phyloP scores from a whole-genome alignment of 495 filamentous ascomycete species.

The Penicillium paradoxum region DNA sequence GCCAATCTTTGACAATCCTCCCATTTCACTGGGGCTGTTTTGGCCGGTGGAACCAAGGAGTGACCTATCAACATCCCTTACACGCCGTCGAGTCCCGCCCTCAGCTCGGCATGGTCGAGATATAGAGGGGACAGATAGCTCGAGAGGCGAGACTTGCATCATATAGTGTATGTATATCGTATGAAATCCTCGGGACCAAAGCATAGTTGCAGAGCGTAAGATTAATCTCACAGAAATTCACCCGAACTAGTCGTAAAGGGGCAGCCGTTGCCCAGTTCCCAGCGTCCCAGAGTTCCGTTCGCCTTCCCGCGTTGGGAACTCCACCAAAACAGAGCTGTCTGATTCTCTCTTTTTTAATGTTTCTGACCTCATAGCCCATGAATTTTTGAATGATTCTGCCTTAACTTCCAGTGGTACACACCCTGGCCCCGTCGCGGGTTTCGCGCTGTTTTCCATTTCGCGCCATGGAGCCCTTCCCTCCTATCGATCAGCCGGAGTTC shows the following conservation, averaged over 20 bases:
- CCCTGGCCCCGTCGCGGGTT: conserved; percentile 12
- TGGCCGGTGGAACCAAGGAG: conserved; percentile 2
- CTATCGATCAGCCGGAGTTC: conserved; percentile 11
- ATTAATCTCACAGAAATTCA: no score
- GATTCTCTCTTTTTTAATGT: neutral
- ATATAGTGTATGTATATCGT: no score
- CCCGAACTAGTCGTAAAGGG: no score
- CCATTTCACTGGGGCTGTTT: conserved; percentile 11
- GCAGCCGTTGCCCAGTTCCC: neutral
- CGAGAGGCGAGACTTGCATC: no score
- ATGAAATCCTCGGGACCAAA: no score
- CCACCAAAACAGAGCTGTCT: conserved; percentile 22
- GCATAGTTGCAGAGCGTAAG: no score
- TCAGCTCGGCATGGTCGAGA: conserved; percentile 1
- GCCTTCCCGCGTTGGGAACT: conserved; percentile 28
- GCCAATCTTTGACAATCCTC: conserved; percentile 6
- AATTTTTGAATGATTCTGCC: neutral
- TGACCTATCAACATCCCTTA: conserved; percentile 18
- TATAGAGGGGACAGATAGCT: no score
- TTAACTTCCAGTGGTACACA: neutral
- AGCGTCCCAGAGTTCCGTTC: conserved; percentile 4
- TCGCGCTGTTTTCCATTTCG: conserved; percentile 10
- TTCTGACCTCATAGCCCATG: conserved; percentile 1
- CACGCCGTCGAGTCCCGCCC: neutral
- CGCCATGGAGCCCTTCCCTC: conserved; percentile 23